phyloP scores from a whole-genome alignment of 805 yeast species.

The Schizosaccharomyces octosporus region DNA sequence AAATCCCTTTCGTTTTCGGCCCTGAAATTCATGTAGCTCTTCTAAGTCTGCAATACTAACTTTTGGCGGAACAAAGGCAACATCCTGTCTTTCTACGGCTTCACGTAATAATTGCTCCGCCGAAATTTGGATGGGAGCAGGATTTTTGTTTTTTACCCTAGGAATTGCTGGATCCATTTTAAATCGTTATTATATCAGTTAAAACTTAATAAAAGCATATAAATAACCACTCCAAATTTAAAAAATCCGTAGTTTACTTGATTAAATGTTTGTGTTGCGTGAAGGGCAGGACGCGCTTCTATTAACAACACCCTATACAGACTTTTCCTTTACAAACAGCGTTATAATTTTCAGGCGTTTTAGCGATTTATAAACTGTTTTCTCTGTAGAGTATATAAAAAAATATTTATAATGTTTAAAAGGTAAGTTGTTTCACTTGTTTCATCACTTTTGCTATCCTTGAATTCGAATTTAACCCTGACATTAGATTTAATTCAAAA shows the following conservation, averaged over 20 bases:
- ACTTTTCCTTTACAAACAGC: background rate
- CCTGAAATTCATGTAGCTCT: slow-evolving; percentile 52
- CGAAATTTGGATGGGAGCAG: slow-evolving; percentile 29
- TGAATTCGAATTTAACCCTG: background rate
- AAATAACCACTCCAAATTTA: too few relatives aligned
- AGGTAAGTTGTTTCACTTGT: background rate
- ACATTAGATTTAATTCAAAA: slow-evolving; percentile 16
- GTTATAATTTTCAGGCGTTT: background rate
- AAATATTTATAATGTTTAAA: background rate
- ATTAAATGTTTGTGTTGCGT: too few relatives aligned
- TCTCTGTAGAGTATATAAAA: too few relatives aligned
- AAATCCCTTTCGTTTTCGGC: slow-evolving; percentile 52
- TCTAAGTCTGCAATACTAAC: slow-evolving; percentile 37
- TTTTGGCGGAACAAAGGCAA: slow-evolving; percentile 19
- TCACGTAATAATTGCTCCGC: slow-evolving; percentile 41
- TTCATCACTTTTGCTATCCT: background rate
- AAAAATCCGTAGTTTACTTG: too few relatives aligned
- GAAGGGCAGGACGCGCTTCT: too few relatives aligned
- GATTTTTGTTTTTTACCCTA: slow-evolving; percentile 18
- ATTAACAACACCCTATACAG: too few relatives aligned
- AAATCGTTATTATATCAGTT: background rate
- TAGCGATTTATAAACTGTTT: too few relatives aligned
- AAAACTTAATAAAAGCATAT: too few relatives aligned
- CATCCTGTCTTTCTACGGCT: slow-evolving; percentile 27
- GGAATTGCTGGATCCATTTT: slow-evolving; percentile 9